Conservation (phyloP, 176 grass and related monocot genomes). For the Hordeum vulgare region DNA sequence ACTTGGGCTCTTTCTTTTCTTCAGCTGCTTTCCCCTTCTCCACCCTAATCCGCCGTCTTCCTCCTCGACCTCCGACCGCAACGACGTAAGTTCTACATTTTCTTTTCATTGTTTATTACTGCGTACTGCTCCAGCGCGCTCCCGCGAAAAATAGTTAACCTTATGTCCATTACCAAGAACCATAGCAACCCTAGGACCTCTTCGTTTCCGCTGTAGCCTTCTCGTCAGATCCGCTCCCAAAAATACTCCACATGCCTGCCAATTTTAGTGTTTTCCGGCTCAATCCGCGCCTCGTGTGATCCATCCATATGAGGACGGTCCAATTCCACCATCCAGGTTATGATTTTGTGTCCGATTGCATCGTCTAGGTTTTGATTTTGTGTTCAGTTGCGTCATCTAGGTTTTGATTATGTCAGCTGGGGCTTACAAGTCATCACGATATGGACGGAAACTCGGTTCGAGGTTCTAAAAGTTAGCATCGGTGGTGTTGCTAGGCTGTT, state of each 20-base stretch:
- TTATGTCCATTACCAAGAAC: neutral
- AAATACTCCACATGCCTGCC: neutral
- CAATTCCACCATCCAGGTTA: neutral
- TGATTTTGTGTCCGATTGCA: neutral
- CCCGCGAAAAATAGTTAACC: neutral
- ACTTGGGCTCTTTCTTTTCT: neutral
- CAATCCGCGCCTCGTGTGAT: neutral
- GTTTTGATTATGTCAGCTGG: neutral
- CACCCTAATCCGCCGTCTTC: neutral
- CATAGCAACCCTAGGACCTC: neutral
- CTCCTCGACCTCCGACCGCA: neutral
- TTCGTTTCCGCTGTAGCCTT: neutral
- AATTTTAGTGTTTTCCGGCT: neutral
- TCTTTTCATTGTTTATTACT: neutral
- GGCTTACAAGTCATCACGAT: neutral
- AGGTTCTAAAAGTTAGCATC: neutral
- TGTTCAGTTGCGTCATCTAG: neutral
- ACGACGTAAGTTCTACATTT: neutral
- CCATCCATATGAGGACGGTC: neutral
- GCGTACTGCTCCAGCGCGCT: neutral
- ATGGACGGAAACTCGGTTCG: neutral
- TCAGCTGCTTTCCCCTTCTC: neutral
- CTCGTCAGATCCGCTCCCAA: neutral
- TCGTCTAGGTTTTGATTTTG: neutral
- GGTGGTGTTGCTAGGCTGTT: neutral